phyloP scores from a whole-genome alignment of 495 filamentous ascomycete genomes.

The Daldinia bambusicola region DNA sequence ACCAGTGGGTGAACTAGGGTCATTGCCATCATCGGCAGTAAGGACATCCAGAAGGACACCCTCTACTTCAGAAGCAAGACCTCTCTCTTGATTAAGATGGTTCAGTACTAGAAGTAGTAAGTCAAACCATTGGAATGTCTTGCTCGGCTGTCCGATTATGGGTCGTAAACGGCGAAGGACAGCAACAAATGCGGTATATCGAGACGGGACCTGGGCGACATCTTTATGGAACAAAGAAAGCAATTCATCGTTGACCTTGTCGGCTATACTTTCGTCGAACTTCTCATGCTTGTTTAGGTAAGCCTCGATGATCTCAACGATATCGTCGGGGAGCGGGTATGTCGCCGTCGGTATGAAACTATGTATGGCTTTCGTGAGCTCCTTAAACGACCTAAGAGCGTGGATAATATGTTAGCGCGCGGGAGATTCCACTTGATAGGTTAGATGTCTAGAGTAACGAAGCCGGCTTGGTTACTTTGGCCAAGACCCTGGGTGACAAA shows the following conservation, averaged over 20 bases:
- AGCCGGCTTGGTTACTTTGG: background rate
- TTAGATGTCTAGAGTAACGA: conserved; percentile 19
- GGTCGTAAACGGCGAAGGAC: conserved; percentile 69
- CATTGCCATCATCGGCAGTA: conserved; percentile 65
- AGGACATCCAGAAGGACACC: conserved; percentile 67
- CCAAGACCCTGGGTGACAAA: background rate
- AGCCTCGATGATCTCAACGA: conserved; percentile 64
- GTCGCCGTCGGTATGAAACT: conserved; percentile 61
- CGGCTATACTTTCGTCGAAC: conserved; percentile 67
- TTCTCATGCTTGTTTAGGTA: conserved; percentile 69
- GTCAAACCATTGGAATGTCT: conserved; percentile 73
- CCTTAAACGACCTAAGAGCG: conserved; percentile 63
- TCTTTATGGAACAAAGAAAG: conserved; percentile 66
- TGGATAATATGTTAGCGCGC: conserved; percentile 25
- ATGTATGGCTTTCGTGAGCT: conserved; percentile 68
- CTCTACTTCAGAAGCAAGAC: conserved; percentile 66
- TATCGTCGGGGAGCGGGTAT: conserved; percentile 70
- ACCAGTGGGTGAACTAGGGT: conserved; percentile 51
- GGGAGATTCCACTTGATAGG: conserved; percentile 5
- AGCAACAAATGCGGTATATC: conserved; percentile 69
- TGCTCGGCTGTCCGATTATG: conserved; percentile 62
- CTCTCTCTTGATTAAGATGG: conserved; percentile 65
- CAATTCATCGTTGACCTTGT: conserved; percentile 74
- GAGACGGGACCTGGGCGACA: conserved; percentile 62
- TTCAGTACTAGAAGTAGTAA: conserved; percentile 69